phyloP scores from a whole-genome alignment of 192 early-diverging fungal genomes.

The Chytriomyces sp. region DNA sequence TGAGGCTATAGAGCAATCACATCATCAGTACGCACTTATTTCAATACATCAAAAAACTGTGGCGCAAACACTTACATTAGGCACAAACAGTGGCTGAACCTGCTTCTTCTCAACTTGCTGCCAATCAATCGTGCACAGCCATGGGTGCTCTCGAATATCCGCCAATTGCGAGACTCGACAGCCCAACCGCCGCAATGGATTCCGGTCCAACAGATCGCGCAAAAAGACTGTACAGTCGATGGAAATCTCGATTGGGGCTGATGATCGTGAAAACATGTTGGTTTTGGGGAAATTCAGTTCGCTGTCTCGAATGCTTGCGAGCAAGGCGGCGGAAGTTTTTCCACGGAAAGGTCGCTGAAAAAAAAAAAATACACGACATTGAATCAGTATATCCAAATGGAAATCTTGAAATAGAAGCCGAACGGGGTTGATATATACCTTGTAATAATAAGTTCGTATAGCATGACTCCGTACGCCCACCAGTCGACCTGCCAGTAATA shows the following conservation, averaged over 20 bases:
- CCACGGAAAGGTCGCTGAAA: constrained; percentile 80
- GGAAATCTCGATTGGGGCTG: constrained; percentile 9
- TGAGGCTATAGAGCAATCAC: constrained; percentile 11
- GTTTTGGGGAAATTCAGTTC: constrained; percentile 63
- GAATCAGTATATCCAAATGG: neutral
- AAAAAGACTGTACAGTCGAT: constrained; percentile 37
- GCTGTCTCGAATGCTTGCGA: constrained; percentile 59
- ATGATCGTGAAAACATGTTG: constrained; percentile 36
- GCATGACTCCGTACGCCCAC: constrained; percentile 85
- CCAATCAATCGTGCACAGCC: constrained; percentile 58
- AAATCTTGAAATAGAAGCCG: neutral
- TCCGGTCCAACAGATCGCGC: constrained; percentile 66
- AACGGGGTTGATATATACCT: constrained; percentile 54
- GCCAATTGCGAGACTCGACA: constrained; percentile 70
- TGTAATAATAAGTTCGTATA: constrained; percentile 80
- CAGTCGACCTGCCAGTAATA: constrained; percentile 66
- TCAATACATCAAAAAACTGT: neutral
- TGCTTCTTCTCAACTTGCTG: constrained; percentile 49
- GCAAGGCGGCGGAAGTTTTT: constrained; percentile 61
- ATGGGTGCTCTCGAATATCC: constrained; percentile 57
- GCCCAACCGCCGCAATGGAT: constrained; percentile 75
- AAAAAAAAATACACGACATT: constrained; percentile 44
- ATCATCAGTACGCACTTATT: neutral
- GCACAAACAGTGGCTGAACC: constrained; percentile 50
- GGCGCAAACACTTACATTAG: constrained; percentile 45